These are phyloP conservation scores for Penstemon eatonii DNA, from an alignment of 257 asterid genomes.

Conservation along the genomic window DNA sequence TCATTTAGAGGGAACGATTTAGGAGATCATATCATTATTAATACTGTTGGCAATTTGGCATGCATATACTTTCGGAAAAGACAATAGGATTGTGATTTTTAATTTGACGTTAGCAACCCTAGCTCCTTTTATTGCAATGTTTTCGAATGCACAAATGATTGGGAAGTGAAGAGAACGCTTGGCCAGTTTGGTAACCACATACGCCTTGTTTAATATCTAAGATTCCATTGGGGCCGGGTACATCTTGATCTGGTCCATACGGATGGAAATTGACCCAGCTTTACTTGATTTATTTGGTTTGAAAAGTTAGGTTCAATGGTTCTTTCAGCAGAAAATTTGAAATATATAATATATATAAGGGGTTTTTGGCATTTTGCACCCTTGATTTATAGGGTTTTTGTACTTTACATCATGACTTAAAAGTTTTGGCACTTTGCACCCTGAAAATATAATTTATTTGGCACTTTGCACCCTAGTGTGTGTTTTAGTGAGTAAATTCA, in stretches of 20 bases:
- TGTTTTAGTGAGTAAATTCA: too few relatives aligned
- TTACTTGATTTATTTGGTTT: background rate
- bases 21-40: background rate
- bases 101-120: conserved; percentile 15
- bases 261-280: too few relatives aligned
- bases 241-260: background rate
- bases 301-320: background rate
- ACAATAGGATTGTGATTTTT: background rate
- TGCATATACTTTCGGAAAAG: conserved; percentile 11
- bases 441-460: too few relatives aligned
- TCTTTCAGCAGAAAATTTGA: background rate
- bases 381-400: too few relatives aligned
- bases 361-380: too few relatives aligned
- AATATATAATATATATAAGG: background rate
- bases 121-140: background rate
- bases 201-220: conserved; percentile 17
- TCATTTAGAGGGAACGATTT: background rate
- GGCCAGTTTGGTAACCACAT: conserved; percentile 44
- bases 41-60: background rate
- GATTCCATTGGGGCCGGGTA: background rate
- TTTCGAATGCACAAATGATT: conserved; percentile 16
- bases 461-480: too few relatives aligned
- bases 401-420: too few relatives aligned
- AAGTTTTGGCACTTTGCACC: too few relatives aligned
- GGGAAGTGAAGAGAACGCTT: conserved; percentile 51